Conservation (phyloP, 768 basidiomycete species). For the Lactarius vividus region DNA sequence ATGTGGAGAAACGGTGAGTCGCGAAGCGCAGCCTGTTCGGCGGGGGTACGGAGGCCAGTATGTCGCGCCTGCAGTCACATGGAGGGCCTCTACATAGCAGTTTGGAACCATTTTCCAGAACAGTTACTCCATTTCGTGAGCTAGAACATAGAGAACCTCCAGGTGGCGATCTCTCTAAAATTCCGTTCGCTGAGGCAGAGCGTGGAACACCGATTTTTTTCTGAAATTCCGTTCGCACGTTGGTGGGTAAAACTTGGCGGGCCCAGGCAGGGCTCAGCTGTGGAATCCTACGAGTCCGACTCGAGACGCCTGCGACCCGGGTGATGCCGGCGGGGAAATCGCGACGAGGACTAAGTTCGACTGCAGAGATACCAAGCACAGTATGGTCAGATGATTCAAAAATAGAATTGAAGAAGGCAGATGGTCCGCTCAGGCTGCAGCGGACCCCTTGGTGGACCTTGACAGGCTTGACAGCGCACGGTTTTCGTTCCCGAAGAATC, state of each 20-base stretch:
- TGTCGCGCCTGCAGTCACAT: conserved; percentile 48
- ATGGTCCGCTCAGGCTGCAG: too few relatives aligned
- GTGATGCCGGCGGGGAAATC: conserved; percentile 77
- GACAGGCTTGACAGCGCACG: background rate
- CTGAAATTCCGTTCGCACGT: background rate
- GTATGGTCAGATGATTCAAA: background rate
- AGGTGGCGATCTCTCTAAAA: too few relatives aligned
- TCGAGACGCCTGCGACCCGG: conserved; percentile 44
- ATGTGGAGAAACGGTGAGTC: conserved; percentile 67
- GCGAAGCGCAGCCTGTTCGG: conserved; percentile 73
- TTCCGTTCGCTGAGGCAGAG: too few relatives aligned
- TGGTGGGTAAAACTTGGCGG: background rate
- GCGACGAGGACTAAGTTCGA: conserved; percentile 47
- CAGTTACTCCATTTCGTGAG: conserved; percentile 67
- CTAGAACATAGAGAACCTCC: too few relatives aligned
- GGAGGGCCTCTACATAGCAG: conserved; percentile 27
- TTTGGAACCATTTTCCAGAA: conserved; percentile 61
- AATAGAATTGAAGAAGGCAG: background rate
- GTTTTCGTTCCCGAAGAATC: conserved; percentile 7
- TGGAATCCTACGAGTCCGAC: conserved; percentile 33
- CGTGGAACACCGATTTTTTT: background rate
- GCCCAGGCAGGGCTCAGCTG: conserved; percentile 33
- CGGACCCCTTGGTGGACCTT: too few relatives aligned
- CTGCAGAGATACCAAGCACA: conserved; percentile 6
- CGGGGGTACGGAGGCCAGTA: conserved; percentile 62